A percentile compares a stretch with the other conserved stretches of the same genome.
Conservation (phyloP, 176 grass and related monocot genomes). For the Aegilops umbellulata region DNA sequence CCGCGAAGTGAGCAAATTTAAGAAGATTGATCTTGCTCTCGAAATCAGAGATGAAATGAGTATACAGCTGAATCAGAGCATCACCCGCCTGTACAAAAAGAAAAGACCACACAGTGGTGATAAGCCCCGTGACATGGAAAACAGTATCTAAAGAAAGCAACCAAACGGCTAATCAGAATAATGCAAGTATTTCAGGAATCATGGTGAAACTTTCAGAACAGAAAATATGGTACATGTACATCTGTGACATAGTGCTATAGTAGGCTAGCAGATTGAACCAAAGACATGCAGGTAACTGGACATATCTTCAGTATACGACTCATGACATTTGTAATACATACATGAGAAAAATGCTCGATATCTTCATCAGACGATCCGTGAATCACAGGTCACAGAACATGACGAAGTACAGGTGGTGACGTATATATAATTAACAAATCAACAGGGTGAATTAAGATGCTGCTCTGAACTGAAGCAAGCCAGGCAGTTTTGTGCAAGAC, state of each 20-base stretch:
- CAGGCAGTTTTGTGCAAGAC: not conserved
- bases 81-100: slow-evolving; percentile 61
- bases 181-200: not conserved
- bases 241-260: not conserved
- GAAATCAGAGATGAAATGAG: slow-evolving; percentile 88
- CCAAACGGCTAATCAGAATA: not conserved
- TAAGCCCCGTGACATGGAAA: not conserved
- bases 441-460: not conserved
- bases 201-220: slow-evolving; percentile 2
- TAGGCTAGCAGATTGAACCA: not conserved
- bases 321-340: not conserved
- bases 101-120: not conserved
- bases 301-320: not conserved
- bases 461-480: not conserved
- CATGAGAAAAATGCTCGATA: not conserved
- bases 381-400: not conserved
- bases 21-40: slow-evolving; percentile 90
- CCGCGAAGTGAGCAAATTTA: slow-evolving; percentile 75
- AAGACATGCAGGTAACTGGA: slow-evolving; percentile 4
- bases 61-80: slow-evolving; percentile 81
- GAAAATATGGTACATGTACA: not conserved
- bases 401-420: not conserved
- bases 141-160: not conserved
- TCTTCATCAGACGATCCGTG: not conserved
- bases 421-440: not conserved